Base-by-base conservation (phyloP, 2,329 filamentous ascomycete species). In the Bimuria novae-zelandiae region DNA sequence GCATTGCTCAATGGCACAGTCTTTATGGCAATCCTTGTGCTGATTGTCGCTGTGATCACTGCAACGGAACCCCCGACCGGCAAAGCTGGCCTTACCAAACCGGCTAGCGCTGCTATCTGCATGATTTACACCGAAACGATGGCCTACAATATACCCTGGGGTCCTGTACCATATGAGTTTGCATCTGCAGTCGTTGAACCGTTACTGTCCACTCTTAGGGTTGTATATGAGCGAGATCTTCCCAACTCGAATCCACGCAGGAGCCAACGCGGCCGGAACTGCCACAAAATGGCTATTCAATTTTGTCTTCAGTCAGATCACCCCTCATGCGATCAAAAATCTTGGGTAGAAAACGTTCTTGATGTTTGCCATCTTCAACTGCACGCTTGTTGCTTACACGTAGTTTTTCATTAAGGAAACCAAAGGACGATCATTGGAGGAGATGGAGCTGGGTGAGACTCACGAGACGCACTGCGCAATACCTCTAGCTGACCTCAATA, bases 231-330 rank as follows among this genome's bases (percentile, higher is more conserved):
- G 44, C 43, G 55, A 49, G 27, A 54, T 54, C n/a, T 41, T 32
- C 48, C 43, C 30, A 16, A 47, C 46, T 1, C 35, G 46, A 16
- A 77, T 82, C 41, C 76, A 81, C 10, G 80, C 81, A 48, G 70
- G 76, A 4, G 80, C 79, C 6, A 77, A 80, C 29, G 77, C 79
- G n/a, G 71, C 79, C 27, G 79, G 77, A 6, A 80, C 79, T 4
- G 70, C 77, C 1, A 79, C 77, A 0, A 79, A 82, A 59, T 83
- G 80, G 80, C 67, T 79, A 3, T 78, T 75, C 66, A 82, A 81
- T 66, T 82, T 81, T 65, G 71, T 77, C 19, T 79, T 81, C 64
- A 70, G 25, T 7, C 46, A 49, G 17, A 33, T 74, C 14, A 82
- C 80, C 1, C 80, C 80, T 0, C 79, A 79, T 60, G 80, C 80